Percentiles rank a stretch among this genome's conserved stretches.
phyloP scores from a whole-genome alignment of 257 asterid species.

The Solanum arcanum region DNA sequence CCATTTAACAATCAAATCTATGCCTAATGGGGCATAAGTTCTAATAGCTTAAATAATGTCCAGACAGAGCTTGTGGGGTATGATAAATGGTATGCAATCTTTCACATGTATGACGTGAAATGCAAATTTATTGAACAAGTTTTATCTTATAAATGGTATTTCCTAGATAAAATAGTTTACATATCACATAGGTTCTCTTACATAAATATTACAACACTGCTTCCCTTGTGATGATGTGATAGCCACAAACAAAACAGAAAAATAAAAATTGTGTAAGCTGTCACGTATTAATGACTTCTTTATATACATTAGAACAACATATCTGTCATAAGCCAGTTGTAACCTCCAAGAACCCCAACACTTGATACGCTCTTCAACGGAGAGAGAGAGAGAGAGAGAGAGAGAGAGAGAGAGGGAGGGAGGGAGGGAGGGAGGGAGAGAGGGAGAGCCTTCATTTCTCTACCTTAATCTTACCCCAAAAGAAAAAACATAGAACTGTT shows the following conservation, averaged over 20 bases:
- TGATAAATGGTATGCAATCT: neutral
- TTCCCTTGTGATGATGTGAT: neutral
- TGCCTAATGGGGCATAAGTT: neutral
- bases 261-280: neutral
- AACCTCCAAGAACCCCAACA: neutral
- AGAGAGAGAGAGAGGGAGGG: too few species aligned
- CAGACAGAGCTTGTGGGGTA: neutral
- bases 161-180: neutral
- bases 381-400: too few species aligned
- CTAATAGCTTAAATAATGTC: neutral
- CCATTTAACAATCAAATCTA: neutral
- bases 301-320: neutral
- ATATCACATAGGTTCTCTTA: neutral
- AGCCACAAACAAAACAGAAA: neutral
- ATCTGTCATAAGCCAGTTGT: neutral
- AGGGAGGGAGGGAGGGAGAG: too few species aligned
- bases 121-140: neutral
- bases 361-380: neutral
- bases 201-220: neutral
- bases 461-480: too few species aligned
- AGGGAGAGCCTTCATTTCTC: too few species aligned
- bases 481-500: neutral
- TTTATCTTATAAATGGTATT: neutral
- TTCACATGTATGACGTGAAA: neutral
- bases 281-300: neutral